These are phyloP conservation scores for Staphylotrichum longicolle DNA, from an alignment of 495 filamentous ascomycete species.

Conservation along the genomic window DNA sequence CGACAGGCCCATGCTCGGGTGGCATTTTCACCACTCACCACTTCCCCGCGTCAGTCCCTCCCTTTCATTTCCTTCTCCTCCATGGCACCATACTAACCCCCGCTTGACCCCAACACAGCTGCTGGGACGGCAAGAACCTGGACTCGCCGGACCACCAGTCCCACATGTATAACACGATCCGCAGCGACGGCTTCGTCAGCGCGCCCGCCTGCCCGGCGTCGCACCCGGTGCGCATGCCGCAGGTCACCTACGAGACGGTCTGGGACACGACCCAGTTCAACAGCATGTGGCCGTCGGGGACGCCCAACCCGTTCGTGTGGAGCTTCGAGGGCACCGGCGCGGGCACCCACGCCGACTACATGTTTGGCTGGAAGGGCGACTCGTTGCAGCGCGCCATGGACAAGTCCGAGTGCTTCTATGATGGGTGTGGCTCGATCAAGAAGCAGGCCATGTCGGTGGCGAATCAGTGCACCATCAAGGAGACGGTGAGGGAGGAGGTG, in stretches of 20 bases:
- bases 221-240: conserved; percentile 48
- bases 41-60: conserved; percentile 41
- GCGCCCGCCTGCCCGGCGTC: conserved; percentile 46
- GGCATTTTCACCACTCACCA: conserved; percentile 52
- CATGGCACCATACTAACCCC: background rate
- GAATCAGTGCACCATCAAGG: conserved; percentile 44
- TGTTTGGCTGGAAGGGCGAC: conserved; percentile 22
- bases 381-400: conserved; percentile 43
- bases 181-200: conserved; percentile 37
- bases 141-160: conserved; percentile 55
- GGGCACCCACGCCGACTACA: conserved; percentile 28
- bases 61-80: background rate
- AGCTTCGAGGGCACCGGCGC: conserved; percentile 25
- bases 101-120: conserved; percentile 19
- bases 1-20: conserved; percentile 41
- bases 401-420: conserved; percentile 44
- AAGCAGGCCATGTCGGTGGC: conserved; percentile 41
- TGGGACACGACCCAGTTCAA: conserved; percentile 51
- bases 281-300: conserved; percentile 41
- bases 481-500: conserved; percentile 40
- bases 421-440: conserved; percentile 42
- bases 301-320: conserved; percentile 45
- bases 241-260: conserved; percentile 49
- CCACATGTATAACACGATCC: conserved; percentile 48
- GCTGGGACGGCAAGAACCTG: conserved; percentile 58